These are phyloP conservation scores for Boletus insuetus DNA, from an alignment of 768 basidiomycete genomes.

Conservation along the genomic window DNA sequence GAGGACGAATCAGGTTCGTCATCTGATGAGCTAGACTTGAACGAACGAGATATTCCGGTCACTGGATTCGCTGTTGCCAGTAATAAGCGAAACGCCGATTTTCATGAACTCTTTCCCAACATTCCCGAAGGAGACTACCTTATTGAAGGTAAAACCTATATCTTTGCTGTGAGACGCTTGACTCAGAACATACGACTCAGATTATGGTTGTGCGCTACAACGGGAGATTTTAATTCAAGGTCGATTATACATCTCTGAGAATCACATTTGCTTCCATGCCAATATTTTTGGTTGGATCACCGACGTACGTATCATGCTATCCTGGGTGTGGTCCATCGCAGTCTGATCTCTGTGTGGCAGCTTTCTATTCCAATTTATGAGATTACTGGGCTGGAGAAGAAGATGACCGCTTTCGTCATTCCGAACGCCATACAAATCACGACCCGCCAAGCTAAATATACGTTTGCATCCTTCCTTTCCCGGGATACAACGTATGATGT, in stretches of 20 bases:
- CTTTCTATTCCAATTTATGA: conserved; percentile 87
- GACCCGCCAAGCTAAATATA: conserved; percentile 81
- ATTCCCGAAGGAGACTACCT: conserved; percentile 96
- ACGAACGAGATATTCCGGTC: conserved; percentile 75
- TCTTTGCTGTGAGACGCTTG: not conserved
- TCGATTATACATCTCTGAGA: conserved; percentile 94
- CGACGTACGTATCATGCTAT: conserved; percentile 57
- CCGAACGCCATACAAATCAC: conserved; percentile 94
- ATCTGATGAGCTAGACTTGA: conserved; percentile 34
- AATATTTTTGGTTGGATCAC: conserved; percentile 99
- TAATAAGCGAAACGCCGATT: conserved; percentile 90
- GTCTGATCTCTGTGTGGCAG: conserved; percentile 38
- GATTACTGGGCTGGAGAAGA: conserved; percentile 86
- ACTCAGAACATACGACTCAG: conserved; percentile 39
- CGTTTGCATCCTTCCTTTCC: conserved; percentile 94
- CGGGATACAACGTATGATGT: conserved; percentile 96
- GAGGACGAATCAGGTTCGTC: conserved; percentile 32
- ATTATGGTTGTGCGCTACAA: conserved; percentile 97
- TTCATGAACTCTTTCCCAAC: conserved; percentile 87
- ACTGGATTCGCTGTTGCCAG: conserved; percentile 98
- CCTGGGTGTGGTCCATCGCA: not conserved
- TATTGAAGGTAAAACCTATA: conserved; percentile 76
- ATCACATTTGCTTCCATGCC: conserved; percentile 98
- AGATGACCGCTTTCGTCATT: conserved; percentile 96
- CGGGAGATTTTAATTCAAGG: conserved; percentile 97